Conservation (phyloP, 106 monocot species). For the Cymbidium sinense region DNA sequence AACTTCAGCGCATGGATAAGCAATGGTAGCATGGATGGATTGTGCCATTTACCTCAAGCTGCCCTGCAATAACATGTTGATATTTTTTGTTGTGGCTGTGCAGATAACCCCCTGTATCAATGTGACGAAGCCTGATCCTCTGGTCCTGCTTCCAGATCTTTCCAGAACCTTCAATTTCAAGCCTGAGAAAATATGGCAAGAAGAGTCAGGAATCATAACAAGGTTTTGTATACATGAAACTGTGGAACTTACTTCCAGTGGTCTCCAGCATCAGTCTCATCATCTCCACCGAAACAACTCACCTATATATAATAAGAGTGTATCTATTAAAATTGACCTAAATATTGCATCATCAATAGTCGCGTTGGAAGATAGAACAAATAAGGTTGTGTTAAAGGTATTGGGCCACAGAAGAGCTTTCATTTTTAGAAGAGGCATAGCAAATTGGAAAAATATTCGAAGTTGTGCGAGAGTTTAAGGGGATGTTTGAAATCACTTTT, state of each 20-base stretch:
- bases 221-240: not conserved
- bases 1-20: not conserved
- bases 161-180: constrained; percentile 60
- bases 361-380: too few species aligned
- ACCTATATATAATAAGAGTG: constrained; percentile 31
- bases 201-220: not conserved
- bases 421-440: too few species aligned
- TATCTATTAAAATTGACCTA: not conserved
- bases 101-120: constrained; percentile 74
- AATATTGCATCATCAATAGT: too few species aligned
- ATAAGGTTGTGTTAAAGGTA: too few species aligned
- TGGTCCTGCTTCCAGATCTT: constrained; percentile 77
- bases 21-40: too few species aligned
- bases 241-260: constrained; percentile 54
- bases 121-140: constrained; percentile 46
- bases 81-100: constrained; percentile 84
- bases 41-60: constrained; percentile 60
- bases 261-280: constrained; percentile 65
- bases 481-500: too few species aligned
- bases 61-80: constrained; percentile 50
- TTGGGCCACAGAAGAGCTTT: too few species aligned
- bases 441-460: not conserved
- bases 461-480: not conserved
- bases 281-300: constrained; percentile 69
- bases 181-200: constrained; percentile 13